Evolutionary conservation across 2,329 filamentous ascomycete species (phyloP).

Genomic region (Claviceps capensis): DNA sequence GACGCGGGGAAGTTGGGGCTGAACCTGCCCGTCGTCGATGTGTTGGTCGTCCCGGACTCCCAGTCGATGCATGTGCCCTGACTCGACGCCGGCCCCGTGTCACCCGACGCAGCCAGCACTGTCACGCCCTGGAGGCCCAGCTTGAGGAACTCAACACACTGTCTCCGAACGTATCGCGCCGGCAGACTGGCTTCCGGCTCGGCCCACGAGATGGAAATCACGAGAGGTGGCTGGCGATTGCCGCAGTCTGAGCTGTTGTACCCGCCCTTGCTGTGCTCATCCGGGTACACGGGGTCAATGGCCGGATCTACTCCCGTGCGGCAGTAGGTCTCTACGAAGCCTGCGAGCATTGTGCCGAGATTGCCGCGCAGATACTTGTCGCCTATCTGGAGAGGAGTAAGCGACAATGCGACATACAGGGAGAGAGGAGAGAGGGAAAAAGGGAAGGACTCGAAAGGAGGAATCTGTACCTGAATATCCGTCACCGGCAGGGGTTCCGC

Average conservation of each 20-base stretch:
- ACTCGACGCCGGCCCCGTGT: slow-evolving; percentile 24
- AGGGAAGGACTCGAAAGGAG: background rate
- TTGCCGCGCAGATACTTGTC: background rate
- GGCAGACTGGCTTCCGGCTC: background rate
- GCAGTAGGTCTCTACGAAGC: background rate
- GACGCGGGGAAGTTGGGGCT: slow-evolving; percentile 20
- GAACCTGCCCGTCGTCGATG: slow-evolving; percentile 22
- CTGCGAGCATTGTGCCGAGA: background rate
- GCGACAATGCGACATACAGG: background rate
- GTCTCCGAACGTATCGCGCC: background rate
- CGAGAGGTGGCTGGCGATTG: background rate
- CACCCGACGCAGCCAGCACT: slow-evolving; percentile 50
- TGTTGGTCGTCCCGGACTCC: slow-evolving; percentile 16
- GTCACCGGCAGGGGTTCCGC: background rate
- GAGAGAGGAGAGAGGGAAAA: background rate
- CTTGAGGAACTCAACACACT: slow-evolving; percentile 14
- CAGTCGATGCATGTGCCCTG: background rate
- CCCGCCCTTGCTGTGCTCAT: background rate
- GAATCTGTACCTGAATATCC: background rate
- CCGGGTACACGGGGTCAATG: background rate
- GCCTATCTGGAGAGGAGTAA: background rate
- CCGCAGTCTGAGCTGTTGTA: background rate
- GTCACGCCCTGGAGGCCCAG: slow-evolving; percentile 53
- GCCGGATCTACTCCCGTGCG: background rate
- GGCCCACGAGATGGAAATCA: background rate